A percentile compares a stretch with the other conserved stretches of the same genome.
Conservation (phyloP, 2,329 filamentous ascomycete species). For the Penicillium sp. region DNA sequence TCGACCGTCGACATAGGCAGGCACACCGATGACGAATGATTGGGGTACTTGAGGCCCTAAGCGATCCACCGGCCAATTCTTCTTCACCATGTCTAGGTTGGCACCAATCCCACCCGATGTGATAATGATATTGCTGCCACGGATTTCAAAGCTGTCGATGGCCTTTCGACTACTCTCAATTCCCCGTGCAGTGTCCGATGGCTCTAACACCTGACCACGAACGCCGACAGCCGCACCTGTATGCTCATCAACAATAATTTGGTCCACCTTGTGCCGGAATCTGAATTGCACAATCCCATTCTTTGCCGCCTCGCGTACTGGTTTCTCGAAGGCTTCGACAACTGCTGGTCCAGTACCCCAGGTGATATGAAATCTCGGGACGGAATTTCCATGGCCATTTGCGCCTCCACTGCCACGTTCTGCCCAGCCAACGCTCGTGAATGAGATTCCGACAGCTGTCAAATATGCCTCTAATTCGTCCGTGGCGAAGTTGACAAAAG, state of each 20-base stretch:
- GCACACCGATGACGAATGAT: constrained; percentile 58
- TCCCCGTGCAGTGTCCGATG: constrained; percentile 50
- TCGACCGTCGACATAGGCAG: constrained; percentile 61
- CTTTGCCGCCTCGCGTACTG: constrained; percentile 51
- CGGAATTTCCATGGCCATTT: constrained; percentile 59
- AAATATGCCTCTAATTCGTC: constrained; percentile 58
- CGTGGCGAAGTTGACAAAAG: constrained; percentile 60
- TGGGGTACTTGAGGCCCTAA: constrained; percentile 55
- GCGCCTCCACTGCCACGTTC: constrained; percentile 56
- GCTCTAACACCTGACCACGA: constrained; percentile 50
- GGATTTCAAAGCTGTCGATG: constrained; percentile 52
- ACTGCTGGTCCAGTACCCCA: constrained; percentile 62
- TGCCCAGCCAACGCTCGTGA: constrained; percentile 58
- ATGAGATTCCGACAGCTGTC: constrained; percentile 50
- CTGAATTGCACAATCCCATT: constrained; percentile 54
- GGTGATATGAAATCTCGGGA: constrained; percentile 59
- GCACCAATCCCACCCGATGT: constrained; percentile 59
- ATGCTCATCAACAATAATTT: constrained; percentile 50
- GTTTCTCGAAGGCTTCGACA: constrained; percentile 55
- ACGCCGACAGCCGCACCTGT: constrained; percentile 53
- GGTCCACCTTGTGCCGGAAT: constrained; percentile 56
- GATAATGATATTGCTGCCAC: constrained; percentile 52
- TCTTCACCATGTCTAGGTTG: constrained; percentile 58
- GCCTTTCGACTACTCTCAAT: constrained; percentile 46
- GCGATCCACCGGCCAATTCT: constrained; percentile 55